Evolutionary conservation across 768 basidiomycete species (phyloP).

Genomic region (Suillus cothurnatus): DNA sequence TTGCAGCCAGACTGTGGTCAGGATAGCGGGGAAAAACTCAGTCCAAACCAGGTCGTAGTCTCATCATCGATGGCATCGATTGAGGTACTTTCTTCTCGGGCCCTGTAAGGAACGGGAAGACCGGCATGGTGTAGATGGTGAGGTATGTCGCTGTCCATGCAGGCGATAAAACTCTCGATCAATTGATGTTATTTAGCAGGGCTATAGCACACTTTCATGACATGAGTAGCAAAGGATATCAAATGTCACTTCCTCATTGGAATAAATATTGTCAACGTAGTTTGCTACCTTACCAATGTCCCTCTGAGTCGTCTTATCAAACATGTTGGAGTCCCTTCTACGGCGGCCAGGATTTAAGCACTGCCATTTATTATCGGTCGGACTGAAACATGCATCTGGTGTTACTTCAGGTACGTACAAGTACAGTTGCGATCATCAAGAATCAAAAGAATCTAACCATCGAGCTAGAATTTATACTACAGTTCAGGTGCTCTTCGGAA

Average conservation of each 20-base stretch:
- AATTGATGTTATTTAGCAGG: not conserved
- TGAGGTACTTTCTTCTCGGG: not conserved
- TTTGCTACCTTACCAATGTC: no score
- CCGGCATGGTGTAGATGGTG: not conserved
- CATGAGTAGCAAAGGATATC: not conserved
- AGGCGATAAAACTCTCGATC: not conserved
- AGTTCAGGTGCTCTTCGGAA: constrained; percentile 1
- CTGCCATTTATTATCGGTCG: not conserved
- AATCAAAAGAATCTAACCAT: not conserved
- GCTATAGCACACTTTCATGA: not conserved
- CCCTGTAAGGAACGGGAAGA: not conserved
- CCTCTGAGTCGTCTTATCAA: no score
- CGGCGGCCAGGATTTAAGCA: no score
- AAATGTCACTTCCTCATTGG: not conserved
- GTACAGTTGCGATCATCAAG: not conserved
- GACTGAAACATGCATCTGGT: not conserved
- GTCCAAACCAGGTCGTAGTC: not conserved
- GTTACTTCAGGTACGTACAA: not conserved
- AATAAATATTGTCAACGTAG: no score
- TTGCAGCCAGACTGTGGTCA: not conserved
- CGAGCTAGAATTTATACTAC: not conserved
- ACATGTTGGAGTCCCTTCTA: no score
- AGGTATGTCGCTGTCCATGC: not conserved
- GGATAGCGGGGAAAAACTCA: not conserved
- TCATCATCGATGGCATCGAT: not conserved